Evolutionary conservation across 2,329 filamentous ascomycete genomes (phyloP), one percentile per base, ranked within the genome.

Genomic region (Xylaria hypoxylon): DNA sequence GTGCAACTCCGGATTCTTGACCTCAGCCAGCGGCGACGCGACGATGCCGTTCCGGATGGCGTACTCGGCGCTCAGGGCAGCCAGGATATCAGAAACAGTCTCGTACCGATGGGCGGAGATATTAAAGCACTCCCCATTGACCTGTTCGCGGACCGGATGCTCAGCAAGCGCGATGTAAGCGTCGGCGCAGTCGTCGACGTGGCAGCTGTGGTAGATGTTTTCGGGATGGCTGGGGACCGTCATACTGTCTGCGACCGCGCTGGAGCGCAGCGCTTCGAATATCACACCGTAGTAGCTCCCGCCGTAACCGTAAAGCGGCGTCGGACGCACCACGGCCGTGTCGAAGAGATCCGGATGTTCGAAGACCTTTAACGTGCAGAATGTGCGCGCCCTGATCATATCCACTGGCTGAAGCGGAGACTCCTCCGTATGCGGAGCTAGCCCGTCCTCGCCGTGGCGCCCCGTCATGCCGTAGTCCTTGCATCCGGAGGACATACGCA

Each of bases 181-280:
- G 17, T 82, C 80, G 2, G 74, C 83, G 52, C 82, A 85, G 67
- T 86, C 84, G 67, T 85, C 83, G 13, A 85, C 77, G 65, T 86
- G 83, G 42, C 80, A 77, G 3, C 79, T 80, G 64, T 85, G 83
- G 66, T 83, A 73, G 35, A 85, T 80, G 15, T 75, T 79, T 19
- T 79, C 73, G 0, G 77, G 74, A 45, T 79, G 68, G 0, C 77
- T 72, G 0, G 78, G 74, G 2, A 84, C 64, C 17, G 72, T 67
- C 33, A 83, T 24, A 1, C 13, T 70, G 67, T 3, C 2, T 55
- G 35, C 7, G 65, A 60, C 2, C 61, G 61, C 3, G 56, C 50
- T 47, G 1, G 24, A 2, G 4, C 24, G n/a, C 50, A 56, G 77
- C 7, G 72, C 56, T 22, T 79, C 75, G 64, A 84, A 79, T 13